Evolutionary conservation across 2,329 filamentous ascomycete species (phyloP).

Genomic region (Exophiala xenobiotica): DNA sequence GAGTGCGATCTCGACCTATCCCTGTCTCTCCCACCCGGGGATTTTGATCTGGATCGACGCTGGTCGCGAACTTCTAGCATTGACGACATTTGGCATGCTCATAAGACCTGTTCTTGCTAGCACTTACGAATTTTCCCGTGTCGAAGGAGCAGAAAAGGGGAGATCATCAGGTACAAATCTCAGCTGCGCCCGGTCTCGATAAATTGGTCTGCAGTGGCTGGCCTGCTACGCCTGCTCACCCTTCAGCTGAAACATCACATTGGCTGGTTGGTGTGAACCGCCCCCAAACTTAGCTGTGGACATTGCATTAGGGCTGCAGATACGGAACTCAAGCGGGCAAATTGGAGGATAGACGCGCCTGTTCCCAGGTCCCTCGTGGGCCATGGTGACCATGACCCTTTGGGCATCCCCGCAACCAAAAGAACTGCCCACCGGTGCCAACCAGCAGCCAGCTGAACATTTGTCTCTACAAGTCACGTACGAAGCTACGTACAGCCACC

Average conservation of each 20-base stretch:
- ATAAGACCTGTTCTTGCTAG: too few relatives aligned
- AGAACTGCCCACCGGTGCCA: too few relatives aligned
- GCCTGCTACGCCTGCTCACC: conserved; percentile 3
- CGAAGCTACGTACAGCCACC: too few relatives aligned
- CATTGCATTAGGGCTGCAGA: conserved; percentile 22
- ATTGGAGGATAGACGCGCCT: too few relatives aligned
- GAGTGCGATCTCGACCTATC: conserved; percentile 44
- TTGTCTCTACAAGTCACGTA: too few relatives aligned
- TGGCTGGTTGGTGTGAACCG: conserved; percentile 10
- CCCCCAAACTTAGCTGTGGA: conserved; percentile 19
- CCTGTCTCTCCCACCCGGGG: conserved; percentile 40
- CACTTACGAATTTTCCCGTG: background rate
- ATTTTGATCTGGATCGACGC: conserved; percentile 45
- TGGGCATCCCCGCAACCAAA: too few relatives aligned
- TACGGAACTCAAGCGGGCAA: conserved; percentile 5
- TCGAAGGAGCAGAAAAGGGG: background rate
- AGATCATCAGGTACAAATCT: conserved; percentile 3
- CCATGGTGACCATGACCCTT: too few relatives aligned
- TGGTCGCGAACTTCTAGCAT: conserved; percentile 27
- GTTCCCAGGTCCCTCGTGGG: too few relatives aligned
- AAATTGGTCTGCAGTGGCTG: conserved; percentile 4
- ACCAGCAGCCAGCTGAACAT: too few relatives aligned
- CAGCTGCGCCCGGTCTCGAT: conserved; percentile 8
- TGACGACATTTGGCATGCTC: conserved; percentile 15
- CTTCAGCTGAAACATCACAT: conserved; percentile 7